Base-by-base conservation (phyloP, 148 eudicot genomes). In the Arbutus unedo region DNA sequence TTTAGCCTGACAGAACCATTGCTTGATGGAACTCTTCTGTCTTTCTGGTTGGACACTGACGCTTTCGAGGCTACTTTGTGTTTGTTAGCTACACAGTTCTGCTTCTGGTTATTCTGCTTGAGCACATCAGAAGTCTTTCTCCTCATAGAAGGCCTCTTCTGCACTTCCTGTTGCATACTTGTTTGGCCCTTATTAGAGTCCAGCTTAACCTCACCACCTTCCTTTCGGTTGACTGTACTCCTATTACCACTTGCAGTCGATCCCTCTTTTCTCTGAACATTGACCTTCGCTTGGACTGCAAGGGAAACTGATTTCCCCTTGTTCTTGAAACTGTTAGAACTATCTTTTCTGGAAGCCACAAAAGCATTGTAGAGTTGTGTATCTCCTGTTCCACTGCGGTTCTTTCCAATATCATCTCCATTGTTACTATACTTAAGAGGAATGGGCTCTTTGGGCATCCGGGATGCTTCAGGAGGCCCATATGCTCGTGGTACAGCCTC, bases 41-140 rank as follows among this genome's bases (percentile, higher is more conserved):
- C 88, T 76, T 85, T 89, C 77, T 84, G 88, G 76, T 85, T 85
- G 76, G 97, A 79, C 54, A 76, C 82, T 44, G 90, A 85, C 80
- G 89, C 66, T 83, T 84, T 91, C 62, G 78, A 84, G 78, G 83
- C 72, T 85, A 81, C 80, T 70, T 71, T 87, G 43, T 87, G 95
- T 81, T 83, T 88, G 50, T 64, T 78, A 50, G 90, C 88, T 53
- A 85, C 85, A 86, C 86, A 73, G 60, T 91, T 96, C 82, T 93
- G 98, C 93, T 94, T 96, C 82, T 94, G 97, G 76, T 87, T 90
- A 81, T 93, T 96, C 83, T 87, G 94, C 82, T 89, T 90, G 54
- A 90, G 94, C 57, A 86, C 90, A 85, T 89, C 89, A 71, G 89
- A 76, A 62, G 85, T 84, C 86, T 85, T 91, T 79, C 87, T 88